These are phyloP conservation scores for Parasitella parasitica DNA, from an alignment of 371 early-diverging fungal genomes.

Conservation along the genomic window DNA sequence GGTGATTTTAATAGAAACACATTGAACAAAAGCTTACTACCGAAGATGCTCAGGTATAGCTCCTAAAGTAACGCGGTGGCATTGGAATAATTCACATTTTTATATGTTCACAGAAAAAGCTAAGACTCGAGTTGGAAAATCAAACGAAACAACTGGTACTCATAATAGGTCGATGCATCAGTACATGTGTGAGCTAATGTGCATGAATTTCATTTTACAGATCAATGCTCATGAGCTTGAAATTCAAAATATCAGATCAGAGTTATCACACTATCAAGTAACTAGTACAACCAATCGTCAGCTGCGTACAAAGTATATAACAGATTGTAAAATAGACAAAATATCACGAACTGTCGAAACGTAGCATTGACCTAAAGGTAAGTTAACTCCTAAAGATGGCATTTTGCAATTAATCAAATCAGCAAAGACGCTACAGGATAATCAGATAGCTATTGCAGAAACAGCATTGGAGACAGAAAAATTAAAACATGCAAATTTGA, in stretches of 20 bases:
- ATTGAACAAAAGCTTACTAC: not conserved
- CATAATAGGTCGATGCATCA: not conserved
- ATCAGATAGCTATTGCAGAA: not conserved
- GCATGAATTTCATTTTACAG: not conserved
- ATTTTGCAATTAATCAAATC: not conserved
- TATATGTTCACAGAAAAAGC: not conserved
- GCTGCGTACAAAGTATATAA: not conserved
- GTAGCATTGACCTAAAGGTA: not conserved
- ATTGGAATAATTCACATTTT: not conserved
- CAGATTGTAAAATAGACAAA: not conserved
- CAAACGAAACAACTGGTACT: not conserved
- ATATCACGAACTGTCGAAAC: not conserved
- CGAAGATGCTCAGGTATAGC: not conserved
- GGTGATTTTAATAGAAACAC: not conserved
- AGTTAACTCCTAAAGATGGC: not conserved
- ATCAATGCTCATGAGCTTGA: not conserved
- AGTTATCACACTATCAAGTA: not conserved
- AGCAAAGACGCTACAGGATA: not conserved
- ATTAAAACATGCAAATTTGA: not conserved
- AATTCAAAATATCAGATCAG: not conserved
- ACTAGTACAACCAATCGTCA: no score
- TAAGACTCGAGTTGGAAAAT: not conserved
- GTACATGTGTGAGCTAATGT: not conserved
- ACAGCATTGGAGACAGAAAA: not conserved
- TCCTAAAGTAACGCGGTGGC: not conserved